A percentile compares a stretch with the other conserved stretches of the same genome.
Evolutionary conservation across 352 stramenopile genomes (phyloP).

Genomic region (Phytophthora ramorum): DNA sequence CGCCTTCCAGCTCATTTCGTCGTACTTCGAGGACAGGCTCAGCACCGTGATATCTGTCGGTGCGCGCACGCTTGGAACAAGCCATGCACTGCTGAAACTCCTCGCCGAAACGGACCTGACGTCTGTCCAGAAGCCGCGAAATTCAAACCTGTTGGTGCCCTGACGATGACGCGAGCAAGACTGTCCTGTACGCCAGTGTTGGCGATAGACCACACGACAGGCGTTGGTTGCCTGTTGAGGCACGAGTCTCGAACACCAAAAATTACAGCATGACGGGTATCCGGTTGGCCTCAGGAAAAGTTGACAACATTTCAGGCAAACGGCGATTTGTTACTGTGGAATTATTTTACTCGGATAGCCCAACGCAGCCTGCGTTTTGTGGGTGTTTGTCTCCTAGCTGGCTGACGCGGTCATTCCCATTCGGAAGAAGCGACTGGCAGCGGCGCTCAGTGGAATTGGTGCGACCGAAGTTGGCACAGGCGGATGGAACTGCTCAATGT

Average conservation of each 20-base stretch:
- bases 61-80: constrained; percentile 15
- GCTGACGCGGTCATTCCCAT: constrained; percentile 63
- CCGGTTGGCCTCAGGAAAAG: no score
- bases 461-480: constrained; percentile 28
- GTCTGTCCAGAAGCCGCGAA: not conserved
- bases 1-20: constrained; percentile 20
- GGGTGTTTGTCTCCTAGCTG: constrained; percentile 27
- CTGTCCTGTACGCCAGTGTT: not conserved
- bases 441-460: constrained; percentile 22
- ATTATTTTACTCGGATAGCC: constrained; percentile 34
- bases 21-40: constrained; percentile 21
- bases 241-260: not conserved
- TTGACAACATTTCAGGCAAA: constrained; percentile 1
- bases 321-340: constrained; percentile 15
- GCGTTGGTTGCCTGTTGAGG: not conserved
- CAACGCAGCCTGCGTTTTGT: no score
- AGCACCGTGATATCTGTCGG: no score
- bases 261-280: not conserved
- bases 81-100: constrained; percentile 17
- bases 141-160: constrained; percentile 12
- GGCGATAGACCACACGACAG: constrained; percentile 13
- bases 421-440: constrained; percentile 48
- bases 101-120: constrained; percentile 18
- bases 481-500: constrained; percentile 69
- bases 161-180: constrained; percentile 9